A percentile compares a stretch with the other conserved stretches of the same genome.
These are phyloP conservation scores for Dactylorhiza incarnata DNA, from an alignment of 106 monocot genomes.

Conservation along the genomic window DNA sequence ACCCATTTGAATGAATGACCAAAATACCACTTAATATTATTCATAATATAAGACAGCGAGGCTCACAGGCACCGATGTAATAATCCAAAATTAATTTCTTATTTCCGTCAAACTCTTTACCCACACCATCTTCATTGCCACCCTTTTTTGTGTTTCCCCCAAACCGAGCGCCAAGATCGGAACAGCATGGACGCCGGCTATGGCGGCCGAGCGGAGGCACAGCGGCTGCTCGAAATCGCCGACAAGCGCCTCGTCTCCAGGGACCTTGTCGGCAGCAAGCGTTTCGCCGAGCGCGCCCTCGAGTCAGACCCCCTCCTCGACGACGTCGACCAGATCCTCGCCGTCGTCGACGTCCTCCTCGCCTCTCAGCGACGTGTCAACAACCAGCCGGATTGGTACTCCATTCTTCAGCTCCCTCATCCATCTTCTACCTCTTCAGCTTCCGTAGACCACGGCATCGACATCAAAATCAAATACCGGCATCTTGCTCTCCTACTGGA, in stretches of 20 bases:
- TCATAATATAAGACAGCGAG: not conserved
- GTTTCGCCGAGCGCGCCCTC: constrained; percentile 47
- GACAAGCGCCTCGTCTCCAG: constrained; percentile 19
- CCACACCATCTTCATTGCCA: not conserved
- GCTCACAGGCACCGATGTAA: not conserved
- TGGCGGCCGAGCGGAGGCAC: constrained; percentile 11
- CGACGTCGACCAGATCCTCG: constrained; percentile 24
- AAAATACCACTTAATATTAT: not conserved
- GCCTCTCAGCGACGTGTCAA: constrained; percentile 11
- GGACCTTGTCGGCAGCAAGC: constrained; percentile 51
- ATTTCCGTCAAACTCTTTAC: not conserved
- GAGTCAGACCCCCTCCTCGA: constrained; percentile 40
- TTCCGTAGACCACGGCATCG: not conserved
- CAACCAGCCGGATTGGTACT: constrained; percentile 21
- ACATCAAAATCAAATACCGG: constrained; percentile 14
- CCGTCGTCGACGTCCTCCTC: constrained; percentile 22
- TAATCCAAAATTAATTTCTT: not conserved
- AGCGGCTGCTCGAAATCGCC: constrained; percentile 16
- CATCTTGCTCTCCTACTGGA: constrained; percentile 49
- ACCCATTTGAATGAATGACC: not conserved
- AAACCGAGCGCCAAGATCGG: not conserved
- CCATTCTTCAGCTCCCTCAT: constrained; percentile 18
- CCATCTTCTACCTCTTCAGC: not conserved
- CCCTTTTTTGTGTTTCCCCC: not conserved
- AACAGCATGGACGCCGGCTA: not conserved